phyloP scores from a whole-genome alignment of 768 basidiomycete genomes.

The Lactifluus piperatus region DNA sequence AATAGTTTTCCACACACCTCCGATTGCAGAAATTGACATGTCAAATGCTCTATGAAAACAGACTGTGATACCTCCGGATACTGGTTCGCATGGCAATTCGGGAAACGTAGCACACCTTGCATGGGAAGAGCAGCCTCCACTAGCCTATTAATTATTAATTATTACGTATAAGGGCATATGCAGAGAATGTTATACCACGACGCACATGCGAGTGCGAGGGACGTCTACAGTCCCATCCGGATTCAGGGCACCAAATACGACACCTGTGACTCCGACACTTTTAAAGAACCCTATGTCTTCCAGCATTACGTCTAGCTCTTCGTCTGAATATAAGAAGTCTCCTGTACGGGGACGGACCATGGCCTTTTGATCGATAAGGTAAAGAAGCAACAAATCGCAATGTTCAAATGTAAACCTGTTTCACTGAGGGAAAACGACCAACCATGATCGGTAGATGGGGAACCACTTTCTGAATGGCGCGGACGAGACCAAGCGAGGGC shows the following conservation, averaged over 20 bases:
- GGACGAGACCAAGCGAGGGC: conserved; percentile 68
- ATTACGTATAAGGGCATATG: not conserved
- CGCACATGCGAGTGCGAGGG: conserved; percentile 45
- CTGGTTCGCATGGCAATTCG: not conserved
- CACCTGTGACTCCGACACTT: conserved; percentile 45
- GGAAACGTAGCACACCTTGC: conserved; percentile 40
- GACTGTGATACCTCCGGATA: conserved; percentile 32
- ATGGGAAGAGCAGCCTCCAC: conserved; percentile 48
- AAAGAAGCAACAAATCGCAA: not conserved
- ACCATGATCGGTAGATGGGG: conserved; percentile 62
- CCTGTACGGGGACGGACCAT: conserved; percentile 78
- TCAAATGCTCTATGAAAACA: conserved; percentile 79
- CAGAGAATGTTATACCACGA: not conserved
- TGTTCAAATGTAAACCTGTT: not conserved
- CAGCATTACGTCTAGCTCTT: conserved; percentile 64
- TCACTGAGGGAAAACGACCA: conserved; percentile 13
- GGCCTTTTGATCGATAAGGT: conserved; percentile 29
- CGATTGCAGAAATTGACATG: conserved; percentile 27
- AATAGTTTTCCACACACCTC: not conserved
- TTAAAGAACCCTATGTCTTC: conserved; percentile 63
- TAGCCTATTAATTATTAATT: too few species aligned
- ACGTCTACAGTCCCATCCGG: conserved; percentile 52
- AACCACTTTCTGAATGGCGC: conserved; percentile 40
- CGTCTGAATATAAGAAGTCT: conserved; percentile 64
- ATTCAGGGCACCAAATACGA: conserved; percentile 60